Evolutionary conservation across 2,329 filamentous ascomycete species (phyloP), one percentile per base, ranked within the genome.

Genomic region (Seiridium unicorne): DNA sequence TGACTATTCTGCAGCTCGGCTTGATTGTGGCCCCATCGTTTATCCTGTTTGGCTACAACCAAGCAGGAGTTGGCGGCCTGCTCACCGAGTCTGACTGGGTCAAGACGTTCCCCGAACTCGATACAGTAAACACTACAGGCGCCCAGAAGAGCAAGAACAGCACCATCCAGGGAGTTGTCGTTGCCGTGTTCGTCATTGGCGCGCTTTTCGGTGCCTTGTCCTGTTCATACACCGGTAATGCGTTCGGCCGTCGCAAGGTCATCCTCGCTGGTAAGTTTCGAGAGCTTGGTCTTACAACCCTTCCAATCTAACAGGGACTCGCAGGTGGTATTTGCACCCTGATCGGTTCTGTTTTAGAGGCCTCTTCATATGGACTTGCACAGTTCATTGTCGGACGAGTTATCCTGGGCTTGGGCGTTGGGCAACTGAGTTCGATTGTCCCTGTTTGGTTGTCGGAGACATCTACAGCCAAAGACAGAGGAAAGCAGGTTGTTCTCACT

Each of bases 11-110:
- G 34, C 78, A 80, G 64, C 71, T 77, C 57, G 73, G 72, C 11
- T 70, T 79, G 51, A 74, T 81, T 44, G 77, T 80, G 18, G 73
- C 71, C 5, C 79, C 79, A 4, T 69, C 77, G 10, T 77, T 78
- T 64, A 74, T 77, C 63, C 67, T 77, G 46, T 77, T 77, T 63
- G 76, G 76, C 6, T 78, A 77, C 66, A 77, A 77, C 64, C 75
- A 78, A 62, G 73, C 75, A 3, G 73, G 72, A 55, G 67, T 77
- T 40, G 75, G 74, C 40, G 74, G 74, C 10, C 68, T 77, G 10
- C 61, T 76, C 10, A 73, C 72, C 2, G 65, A 70, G 42, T 61
- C 69, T 10, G 66, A 73, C 59, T 75, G 71, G 70, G 72, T 72
- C 13, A 66, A 68, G 53, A 74, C 72, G 9, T 77, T 77, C 59